Base-by-base conservation (phyloP, 2,329 filamentous ascomycete species). In the Xylaria multiplex region DNA sequence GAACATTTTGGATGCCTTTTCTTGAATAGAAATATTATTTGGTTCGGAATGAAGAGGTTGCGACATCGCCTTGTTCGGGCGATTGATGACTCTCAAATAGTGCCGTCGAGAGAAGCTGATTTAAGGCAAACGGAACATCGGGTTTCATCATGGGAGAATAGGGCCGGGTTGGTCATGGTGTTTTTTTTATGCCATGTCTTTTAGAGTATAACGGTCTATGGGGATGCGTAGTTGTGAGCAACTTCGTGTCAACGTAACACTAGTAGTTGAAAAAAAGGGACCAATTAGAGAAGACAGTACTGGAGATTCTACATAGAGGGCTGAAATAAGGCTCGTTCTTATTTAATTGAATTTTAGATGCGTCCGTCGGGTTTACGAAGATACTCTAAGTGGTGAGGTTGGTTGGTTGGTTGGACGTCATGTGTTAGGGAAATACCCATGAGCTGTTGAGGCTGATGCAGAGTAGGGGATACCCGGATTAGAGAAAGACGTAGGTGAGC, bases 241-340 rank as follows among this genome's bases (percentile, higher is more conserved):
- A 45, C 40, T 42, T 62, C 45, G 59, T 55, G 57, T 27, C 53
- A 42, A 32, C 14, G 55, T 63, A 19, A 45, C 54, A 66, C 54
- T 50, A 37, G 54, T 53, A 35, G 30, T 37, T 27, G 27, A 54
- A 49, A 30, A n/a, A n/a, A 35, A 14, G 11, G 13, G 24, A 35
- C 59, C 35, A 49, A 48, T 60, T 27, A 24, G 37, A 24, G 22
- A 27, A 45, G 56, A 30, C 24, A 5, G 27, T 14, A 1, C 19
- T 35, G 54, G 59, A 48, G 32, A 42, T 32, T 56, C 49, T 57
- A 37, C 61, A 67, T 64, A 53, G 11, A 45, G 42, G 22, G 43
- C 16, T 27, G 27, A 22, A 62, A 57, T 24, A 13, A 42, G 50
- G 43, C 32, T 45, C n/a, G 40, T 40, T 57, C 48, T 14, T 40